phyloP scores from a whole-genome alignment of 2,329 filamentous ascomycete genomes.

The Trichoderma atroviride region DNA sequence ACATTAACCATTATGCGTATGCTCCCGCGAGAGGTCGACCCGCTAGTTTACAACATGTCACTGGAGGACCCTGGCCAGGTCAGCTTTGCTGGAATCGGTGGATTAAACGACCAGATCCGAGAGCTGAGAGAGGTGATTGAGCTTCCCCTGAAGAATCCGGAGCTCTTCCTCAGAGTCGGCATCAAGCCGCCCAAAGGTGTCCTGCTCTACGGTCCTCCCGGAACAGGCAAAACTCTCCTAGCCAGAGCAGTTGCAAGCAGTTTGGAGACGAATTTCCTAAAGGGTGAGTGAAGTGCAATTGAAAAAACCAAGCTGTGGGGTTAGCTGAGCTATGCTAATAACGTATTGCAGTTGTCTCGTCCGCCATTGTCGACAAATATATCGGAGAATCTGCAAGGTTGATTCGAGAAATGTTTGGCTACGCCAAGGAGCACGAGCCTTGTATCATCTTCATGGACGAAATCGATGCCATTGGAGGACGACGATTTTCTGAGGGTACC shows the following conservation, averaged over 20 bases:
- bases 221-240: conserved; percentile 93
- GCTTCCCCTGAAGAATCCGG: conserved; percentile 95
- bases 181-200: conserved; percentile 99
- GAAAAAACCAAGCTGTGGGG: not conserved
- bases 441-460: conserved; percentile 99
- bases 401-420: conserved; percentile 99
- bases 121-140: conserved; percentile 98
- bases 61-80: conserved; percentile 96
- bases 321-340: conserved; percentile 30
- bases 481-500: conserved; percentile 95
- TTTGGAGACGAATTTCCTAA: conserved; percentile 96
- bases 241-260: conserved; percentile 95
- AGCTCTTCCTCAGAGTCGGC: conserved; percentile 92
- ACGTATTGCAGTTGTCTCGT: conserved; percentile 76
- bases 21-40: conserved; percentile 97
- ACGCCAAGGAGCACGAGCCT: conserved; percentile 98
- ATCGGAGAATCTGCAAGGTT: conserved; percentile 97
- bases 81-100: conserved; percentile 96
- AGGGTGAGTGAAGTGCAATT: conserved; percentile 61
- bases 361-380: conserved; percentile 99
- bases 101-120: conserved; percentile 96
- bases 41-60: conserved; percentile 99
- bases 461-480: conserved; percentile 96
- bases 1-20: conserved; percentile 99
- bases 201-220: conserved; percentile 90